These are phyloP conservation scores for Rhinocladiella mackenziei DNA, from an alignment of 2,329 filamentous ascomycete genomes.

Conservation along the genomic window DNA sequence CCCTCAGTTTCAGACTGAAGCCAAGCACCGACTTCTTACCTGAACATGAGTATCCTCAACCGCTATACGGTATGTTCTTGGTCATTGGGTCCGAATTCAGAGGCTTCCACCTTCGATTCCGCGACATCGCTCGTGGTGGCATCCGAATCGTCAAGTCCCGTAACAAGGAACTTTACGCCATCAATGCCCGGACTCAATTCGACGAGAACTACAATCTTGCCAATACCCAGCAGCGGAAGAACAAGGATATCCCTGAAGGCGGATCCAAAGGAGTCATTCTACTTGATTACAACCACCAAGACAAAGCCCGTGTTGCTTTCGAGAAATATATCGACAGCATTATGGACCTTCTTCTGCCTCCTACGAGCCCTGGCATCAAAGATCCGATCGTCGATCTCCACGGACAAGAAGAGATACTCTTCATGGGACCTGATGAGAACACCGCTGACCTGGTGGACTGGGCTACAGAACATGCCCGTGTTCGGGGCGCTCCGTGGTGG, in stretches of 20 bases:
- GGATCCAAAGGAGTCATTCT: slow-evolving; percentile 97
- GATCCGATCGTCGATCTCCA: slow-evolving; percentile 96
- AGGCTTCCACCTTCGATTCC: slow-evolving; percentile 95
- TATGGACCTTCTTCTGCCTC: slow-evolving; percentile 84
- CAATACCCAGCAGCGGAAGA: slow-evolving; percentile 98
- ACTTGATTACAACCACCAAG: slow-evolving; percentile 88
- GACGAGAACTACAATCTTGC: slow-evolving; percentile 98
- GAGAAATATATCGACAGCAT: slow-evolving; percentile 99
- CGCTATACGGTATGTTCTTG: slow-evolving; percentile 96
- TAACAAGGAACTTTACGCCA: slow-evolving; percentile 90
- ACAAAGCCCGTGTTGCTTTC: slow-evolving; percentile 86
- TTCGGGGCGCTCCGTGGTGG: slow-evolving; percentile 92
- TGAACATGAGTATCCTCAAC: slow-evolving; percentile 85
- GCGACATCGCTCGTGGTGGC: slow-evolving; percentile 92
- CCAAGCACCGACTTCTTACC: slow-evolving; percentile 73
- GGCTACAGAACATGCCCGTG: slow-evolving; percentile 92
- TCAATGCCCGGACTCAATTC: slow-evolving; percentile 93
- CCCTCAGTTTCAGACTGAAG: slow-evolving; percentile 90
- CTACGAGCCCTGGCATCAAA: slow-evolving; percentile 93
- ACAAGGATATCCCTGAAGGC: slow-evolving; percentile 98
- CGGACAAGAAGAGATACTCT: slow-evolving; percentile 92
- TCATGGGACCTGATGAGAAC: slow-evolving; percentile 99
- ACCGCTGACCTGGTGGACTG: slow-evolving; percentile 95
- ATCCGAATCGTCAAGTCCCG: slow-evolving; percentile 98
- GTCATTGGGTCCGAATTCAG: slow-evolving; percentile 95